Conservation (phyloP, 108 stramenopile genomes). For the Licmophora abbreviata region DNA sequence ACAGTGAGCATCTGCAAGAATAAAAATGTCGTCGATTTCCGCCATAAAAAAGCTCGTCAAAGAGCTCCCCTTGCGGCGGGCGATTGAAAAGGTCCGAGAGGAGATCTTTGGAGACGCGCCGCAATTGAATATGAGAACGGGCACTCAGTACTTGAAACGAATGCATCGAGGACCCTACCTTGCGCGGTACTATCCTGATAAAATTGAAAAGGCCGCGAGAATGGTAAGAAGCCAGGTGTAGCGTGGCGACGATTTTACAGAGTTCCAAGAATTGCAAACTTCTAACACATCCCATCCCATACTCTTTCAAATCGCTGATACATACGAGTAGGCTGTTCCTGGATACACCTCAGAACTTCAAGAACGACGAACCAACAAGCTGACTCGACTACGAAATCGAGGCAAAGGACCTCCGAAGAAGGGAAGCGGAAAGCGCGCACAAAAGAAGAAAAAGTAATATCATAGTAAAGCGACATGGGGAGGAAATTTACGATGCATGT, state of each 20-base stretch:
- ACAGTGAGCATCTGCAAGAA: no score
- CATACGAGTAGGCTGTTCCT: constrained; percentile 6
- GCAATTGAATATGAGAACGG: constrained; percentile 47
- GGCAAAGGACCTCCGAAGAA: constrained; percentile 91
- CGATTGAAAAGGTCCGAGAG: constrained; percentile 33
- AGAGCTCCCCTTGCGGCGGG: no score
- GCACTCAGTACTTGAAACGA: constrained; percentile 50
- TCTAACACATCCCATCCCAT: neutral
- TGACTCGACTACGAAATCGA: constrained; percentile 50
- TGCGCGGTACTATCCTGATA: constrained; percentile 61
- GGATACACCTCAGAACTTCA: constrained; percentile 61
- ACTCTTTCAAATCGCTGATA: constrained; percentile 1
- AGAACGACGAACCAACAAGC: constrained; percentile 53
- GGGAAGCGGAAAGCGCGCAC: constrained; percentile 43
- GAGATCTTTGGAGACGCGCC: constrained; percentile 78
- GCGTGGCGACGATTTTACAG: neutral
- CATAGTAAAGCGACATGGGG: no score
- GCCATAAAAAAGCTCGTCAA: no score
- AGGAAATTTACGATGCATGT: no score
- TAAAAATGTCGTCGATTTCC: no score
- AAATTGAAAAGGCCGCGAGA: constrained; percentile 62
- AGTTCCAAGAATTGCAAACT: neutral
- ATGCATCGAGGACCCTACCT: constrained; percentile 51
- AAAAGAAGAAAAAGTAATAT: neutral
- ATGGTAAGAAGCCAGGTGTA: constrained; percentile 31